A percentile compares a stretch with the other conserved stretches of the same genome.
These are phyloP conservation scores for Sphaceloma murrayae DNA, from an alignment of 2,329 filamentous ascomycete species.

Conservation along the genomic window DNA sequence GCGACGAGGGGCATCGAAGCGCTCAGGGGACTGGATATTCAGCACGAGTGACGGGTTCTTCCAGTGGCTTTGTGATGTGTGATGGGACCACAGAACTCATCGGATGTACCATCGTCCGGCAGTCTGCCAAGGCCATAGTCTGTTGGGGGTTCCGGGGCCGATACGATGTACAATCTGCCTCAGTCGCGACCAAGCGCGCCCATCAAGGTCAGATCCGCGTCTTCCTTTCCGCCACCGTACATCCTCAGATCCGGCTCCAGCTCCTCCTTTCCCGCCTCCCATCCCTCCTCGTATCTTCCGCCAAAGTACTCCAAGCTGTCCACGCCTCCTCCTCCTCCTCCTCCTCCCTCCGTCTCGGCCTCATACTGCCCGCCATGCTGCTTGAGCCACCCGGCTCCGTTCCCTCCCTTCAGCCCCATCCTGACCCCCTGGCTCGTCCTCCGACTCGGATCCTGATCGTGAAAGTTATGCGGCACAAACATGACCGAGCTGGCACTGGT, in stretches of 20 bases:
- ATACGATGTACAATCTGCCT: not conserved
- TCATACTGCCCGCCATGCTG: slow-evolving; percentile 8
- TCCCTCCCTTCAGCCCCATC: slow-evolving; percentile 24
- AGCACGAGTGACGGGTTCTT: too few relatives aligned
- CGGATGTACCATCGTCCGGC: too few relatives aligned
- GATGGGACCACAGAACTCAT: too few relatives aligned
- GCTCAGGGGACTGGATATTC: too few relatives aligned
- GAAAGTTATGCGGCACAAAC: slow-evolving; percentile 29
- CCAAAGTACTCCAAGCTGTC: slow-evolving; percentile 24
- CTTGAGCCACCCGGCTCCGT: slow-evolving; percentile 15
- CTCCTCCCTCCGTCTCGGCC: slow-evolving; percentile 2
- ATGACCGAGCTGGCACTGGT: slow-evolving; percentile 25
- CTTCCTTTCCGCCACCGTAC: slow-evolving; percentile 18
- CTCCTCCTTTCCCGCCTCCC: slow-evolving; percentile 23
- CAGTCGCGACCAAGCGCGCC: not conserved
- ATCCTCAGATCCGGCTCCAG: slow-evolving; percentile 24
- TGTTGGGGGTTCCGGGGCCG: too few relatives aligned
- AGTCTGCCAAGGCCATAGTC: too few relatives aligned
- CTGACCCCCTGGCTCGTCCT: slow-evolving; percentile 25
- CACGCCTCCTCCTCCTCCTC: slow-evolving; percentile 20
- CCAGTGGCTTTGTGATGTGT: too few relatives aligned
- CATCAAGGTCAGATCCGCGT: slow-evolving; percentile 31
- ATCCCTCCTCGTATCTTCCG: slow-evolving; percentile 22
- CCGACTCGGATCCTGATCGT: slow-evolving; percentile 25
- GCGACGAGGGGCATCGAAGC: too few relatives aligned